Conservation (phyloP, 2,329 filamentous ascomycete genomes). For the Alternaria panax region DNA sequence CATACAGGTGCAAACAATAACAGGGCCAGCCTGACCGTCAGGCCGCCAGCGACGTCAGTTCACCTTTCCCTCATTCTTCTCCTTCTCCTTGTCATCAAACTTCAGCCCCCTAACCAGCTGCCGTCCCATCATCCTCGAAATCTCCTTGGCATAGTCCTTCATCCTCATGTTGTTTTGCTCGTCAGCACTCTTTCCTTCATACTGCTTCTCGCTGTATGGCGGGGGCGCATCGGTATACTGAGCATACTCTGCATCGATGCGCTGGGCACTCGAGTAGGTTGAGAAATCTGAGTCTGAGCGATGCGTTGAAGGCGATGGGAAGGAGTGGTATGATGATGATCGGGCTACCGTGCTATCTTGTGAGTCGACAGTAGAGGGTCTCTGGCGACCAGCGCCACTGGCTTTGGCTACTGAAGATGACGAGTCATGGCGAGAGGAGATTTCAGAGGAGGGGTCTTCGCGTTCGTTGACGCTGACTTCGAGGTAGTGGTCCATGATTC, state of each 20-base stretch:
- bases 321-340: slow-evolving; percentile 18
- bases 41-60: background rate
- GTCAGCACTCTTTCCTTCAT: slow-evolving; percentile 35
- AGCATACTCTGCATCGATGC: slow-evolving; percentile 26
- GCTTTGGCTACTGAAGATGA: slow-evolving; percentile 23
- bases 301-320: slow-evolving; percentile 18
- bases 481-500: slow-evolving; percentile 35
- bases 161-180: slow-evolving; percentile 30
- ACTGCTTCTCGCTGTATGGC: slow-evolving; percentile 30
- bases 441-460: slow-evolving; percentile 22
- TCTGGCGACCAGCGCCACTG: background rate
- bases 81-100: slow-evolving; percentile 18
- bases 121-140: slow-evolving; percentile 37
- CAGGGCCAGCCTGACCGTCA: background rate
- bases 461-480: slow-evolving; percentile 31
- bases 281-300: slow-evolving; percentile 13
- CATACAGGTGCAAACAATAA: slow-evolving; percentile 4
- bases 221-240: slow-evolving; percentile 33
- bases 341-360: background rate
- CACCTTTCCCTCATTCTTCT: background rate
- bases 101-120: slow-evolving; percentile 34
- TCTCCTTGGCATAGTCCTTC: slow-evolving; percentile 37
- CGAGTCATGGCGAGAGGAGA: slow-evolving; percentile 27
- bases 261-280: slow-evolving; percentile 11
- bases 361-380: background rate